Percentiles rank a stretch among this genome's conserved stretches.
These are phyloP conservation scores for Lycium barbarum DNA, from an alignment of 257 asterid genomes.

Conservation along the genomic window DNA sequence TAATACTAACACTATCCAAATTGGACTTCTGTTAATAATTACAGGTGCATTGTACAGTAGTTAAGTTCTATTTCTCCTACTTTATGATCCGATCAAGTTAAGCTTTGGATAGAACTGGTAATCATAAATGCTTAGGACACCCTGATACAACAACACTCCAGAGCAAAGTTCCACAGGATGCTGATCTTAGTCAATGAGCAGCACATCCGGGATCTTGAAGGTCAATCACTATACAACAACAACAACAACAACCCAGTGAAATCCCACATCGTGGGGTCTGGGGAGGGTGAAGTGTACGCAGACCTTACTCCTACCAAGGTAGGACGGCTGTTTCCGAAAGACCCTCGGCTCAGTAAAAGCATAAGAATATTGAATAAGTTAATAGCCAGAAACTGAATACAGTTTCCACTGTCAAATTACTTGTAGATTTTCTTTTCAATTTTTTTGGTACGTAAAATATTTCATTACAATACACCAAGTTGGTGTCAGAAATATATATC, in stretches of 20 bases:
- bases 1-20: not conserved
- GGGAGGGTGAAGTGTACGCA: no score
- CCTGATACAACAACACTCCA: not conserved
- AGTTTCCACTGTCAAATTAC: conserved; percentile 4
- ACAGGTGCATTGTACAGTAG: not conserved
- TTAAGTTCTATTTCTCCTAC: not conserved
- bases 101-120: not conserved
- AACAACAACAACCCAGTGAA: no score
- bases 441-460: conserved; percentile 3
- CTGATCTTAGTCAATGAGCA: conserved; percentile 3
- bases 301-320: no score
- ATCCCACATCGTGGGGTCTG: no score
- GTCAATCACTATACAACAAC: conserved; percentile 17
- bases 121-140: not conserved
- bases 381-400: not conserved
- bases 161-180: not conserved
- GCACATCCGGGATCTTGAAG: conserved; percentile 12
- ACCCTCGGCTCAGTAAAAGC: no score
- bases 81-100: not conserved
- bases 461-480: conserved; percentile 3
- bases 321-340: no score
- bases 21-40: not conserved
- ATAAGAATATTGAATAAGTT: conserved; percentile 16
- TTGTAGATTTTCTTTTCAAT: not conserved
- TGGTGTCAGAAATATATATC: not conserved